phyloP scores from a whole-genome alignment of 805 yeast species.

The Teunomyces cretensis region DNA sequence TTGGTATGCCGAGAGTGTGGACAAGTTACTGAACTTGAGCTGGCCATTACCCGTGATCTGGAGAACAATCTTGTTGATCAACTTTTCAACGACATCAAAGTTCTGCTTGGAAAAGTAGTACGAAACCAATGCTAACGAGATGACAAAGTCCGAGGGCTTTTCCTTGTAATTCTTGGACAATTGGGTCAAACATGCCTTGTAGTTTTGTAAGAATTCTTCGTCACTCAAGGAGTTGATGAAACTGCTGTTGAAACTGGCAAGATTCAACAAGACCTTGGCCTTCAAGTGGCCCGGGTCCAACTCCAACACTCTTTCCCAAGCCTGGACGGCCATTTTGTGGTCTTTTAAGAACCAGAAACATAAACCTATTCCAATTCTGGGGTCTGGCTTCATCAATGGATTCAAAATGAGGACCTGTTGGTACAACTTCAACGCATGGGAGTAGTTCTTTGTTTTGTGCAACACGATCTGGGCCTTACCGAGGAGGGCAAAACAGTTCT shows the following conservation, averaged over 20 bases:
- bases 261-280: slow-evolving; percentile 63
- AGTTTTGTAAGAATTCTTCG: slow-evolving; percentile 59
- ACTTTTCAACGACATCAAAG: slow-evolving; percentile 53
- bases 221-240: slow-evolving; percentile 56
- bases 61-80: slow-evolving; percentile 50
- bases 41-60: slow-evolving; percentile 18
- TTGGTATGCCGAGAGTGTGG: slow-evolving; percentile 26
- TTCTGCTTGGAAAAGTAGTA: slow-evolving; percentile 72
- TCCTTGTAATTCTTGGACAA: slow-evolving; percentile 37
- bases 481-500: slow-evolving; percentile 72
- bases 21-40: background rate
- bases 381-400: slow-evolving; percentile 84
- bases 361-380: slow-evolving; percentile 90
- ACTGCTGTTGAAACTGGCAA: slow-evolving; percentile 67
- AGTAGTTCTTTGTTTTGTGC: slow-evolving; percentile 64
- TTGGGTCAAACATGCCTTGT: slow-evolving; percentile 57
- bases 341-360: slow-evolving; percentile 90
- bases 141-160: slow-evolving; percentile 53
- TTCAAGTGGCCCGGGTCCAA: slow-evolving; percentile 59
- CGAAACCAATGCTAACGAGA: slow-evolving; percentile 65
- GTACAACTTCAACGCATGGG: slow-evolving; percentile 73
- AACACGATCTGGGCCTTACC: slow-evolving; percentile 83
- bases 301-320: slow-evolving; percentile 82
- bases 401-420: slow-evolving; percentile 78
- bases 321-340: slow-evolving; percentile 66